These are phyloP conservation scores for Fusarium sp. DNA, from an alignment of 2,329 filamentous ascomycete genomes.

Conservation along the genomic window DNA sequence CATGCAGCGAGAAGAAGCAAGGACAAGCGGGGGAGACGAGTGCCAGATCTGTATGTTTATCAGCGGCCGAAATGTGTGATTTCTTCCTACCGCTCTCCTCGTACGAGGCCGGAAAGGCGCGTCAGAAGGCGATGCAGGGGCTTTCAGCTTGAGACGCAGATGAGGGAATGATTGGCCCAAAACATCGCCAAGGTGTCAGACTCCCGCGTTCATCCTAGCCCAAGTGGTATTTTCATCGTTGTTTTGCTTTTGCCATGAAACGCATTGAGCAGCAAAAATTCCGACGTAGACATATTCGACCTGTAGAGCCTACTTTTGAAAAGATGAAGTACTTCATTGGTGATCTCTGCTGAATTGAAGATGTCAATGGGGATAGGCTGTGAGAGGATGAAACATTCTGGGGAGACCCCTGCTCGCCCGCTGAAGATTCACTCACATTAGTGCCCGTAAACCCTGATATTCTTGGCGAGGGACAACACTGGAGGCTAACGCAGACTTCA, in stretches of 20 bases:
- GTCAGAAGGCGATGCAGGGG: constrained; percentile 25
- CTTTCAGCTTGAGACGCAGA: constrained; percentile 15
- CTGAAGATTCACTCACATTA: background rate
- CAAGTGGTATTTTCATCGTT: background rate
- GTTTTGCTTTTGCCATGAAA: background rate
- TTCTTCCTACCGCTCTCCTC: background rate
- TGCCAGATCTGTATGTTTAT: background rate
- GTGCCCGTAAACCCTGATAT: background rate
- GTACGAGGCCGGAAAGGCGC: constrained; percentile 15
- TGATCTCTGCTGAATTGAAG: background rate
- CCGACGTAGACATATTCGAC: background rate
- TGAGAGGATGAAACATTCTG: background rate
- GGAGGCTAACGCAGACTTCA: background rate
- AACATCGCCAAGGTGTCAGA: constrained; percentile 21
- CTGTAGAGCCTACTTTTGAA: fast-evolving
- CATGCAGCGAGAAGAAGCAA: background rate
- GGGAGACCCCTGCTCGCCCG: background rate
- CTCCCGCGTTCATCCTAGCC: constrained; percentile 4
- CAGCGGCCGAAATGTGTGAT: background rate
- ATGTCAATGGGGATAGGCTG: background rate
- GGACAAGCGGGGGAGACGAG: background rate
- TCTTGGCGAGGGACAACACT: background rate
- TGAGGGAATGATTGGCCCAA: constrained; percentile 15
- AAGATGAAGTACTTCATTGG: no score
- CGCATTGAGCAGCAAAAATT: background rate